Percentiles rank a stretch among this genome's conserved stretches.
Evolutionary conservation across 208 protist genomes (phyloP).

Genomic region (Vickermania spadyakhi): DNA sequence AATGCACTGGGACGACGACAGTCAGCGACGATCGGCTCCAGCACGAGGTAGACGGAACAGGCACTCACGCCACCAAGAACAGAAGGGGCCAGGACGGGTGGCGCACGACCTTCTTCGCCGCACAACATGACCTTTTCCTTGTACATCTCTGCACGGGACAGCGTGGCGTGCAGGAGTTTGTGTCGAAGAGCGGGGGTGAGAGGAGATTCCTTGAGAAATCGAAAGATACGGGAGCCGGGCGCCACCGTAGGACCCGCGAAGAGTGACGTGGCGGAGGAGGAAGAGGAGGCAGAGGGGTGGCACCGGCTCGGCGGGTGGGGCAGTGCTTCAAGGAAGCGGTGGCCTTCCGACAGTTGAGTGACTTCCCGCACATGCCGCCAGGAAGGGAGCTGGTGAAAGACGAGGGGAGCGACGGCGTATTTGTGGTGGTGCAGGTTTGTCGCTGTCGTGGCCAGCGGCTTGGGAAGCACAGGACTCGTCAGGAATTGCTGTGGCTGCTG

Average conservation of each 20-base stretch:
- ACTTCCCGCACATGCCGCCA: neutral
- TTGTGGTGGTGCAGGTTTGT: neutral
- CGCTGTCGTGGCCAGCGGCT: neutral
- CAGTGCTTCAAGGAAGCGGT: neutral
- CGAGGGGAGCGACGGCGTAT: neutral
- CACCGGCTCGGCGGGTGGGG: too few species aligned
- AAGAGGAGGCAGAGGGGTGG: too few species aligned
- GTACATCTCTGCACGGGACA: neutral
- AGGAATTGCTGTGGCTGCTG: too few species aligned
- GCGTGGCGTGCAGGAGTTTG: neutral
- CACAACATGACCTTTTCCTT: neutral
- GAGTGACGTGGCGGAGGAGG: too few species aligned
- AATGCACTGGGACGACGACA: constrained; percentile 15
- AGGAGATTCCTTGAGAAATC: neutral
- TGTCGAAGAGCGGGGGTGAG: neutral
- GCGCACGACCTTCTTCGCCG: neutral
- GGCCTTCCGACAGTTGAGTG: neutral
- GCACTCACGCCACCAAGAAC: constrained; percentile 4
- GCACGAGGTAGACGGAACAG: constrained; percentile 8
- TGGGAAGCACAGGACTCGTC: neutral
- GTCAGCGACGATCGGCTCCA: constrained; percentile 2
- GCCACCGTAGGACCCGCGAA: neutral
- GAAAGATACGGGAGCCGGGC: neutral
- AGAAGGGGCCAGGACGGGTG: neutral
- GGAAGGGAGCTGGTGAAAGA: neutral